phyloP scores from a whole-genome alignment of 2,329 filamentous ascomycete species.

The Simplicillium aogashimaense region DNA sequence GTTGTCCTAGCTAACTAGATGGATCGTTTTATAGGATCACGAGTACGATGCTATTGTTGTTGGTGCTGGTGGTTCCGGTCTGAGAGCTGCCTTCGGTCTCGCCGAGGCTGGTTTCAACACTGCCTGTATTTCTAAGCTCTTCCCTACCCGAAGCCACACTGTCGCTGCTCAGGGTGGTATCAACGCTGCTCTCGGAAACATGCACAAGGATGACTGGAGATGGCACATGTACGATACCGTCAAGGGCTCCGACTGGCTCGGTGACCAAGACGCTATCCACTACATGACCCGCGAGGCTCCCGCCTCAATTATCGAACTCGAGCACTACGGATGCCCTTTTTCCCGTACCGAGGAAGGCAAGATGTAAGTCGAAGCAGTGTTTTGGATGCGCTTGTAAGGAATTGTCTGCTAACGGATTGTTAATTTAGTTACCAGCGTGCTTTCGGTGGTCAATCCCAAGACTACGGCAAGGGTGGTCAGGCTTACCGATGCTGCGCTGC shows the following conservation, averaged over 20 bases:
- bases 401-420: background rate
- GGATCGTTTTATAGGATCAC: constrained; percentile 62
- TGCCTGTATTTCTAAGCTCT: constrained; percentile 78
- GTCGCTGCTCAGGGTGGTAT: constrained; percentile 77
- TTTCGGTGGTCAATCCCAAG: constrained; percentile 93
- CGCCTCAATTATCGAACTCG: constrained; percentile 83
- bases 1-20: background rate
- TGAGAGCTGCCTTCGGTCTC: constrained; percentile 76
- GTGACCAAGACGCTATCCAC: constrained; percentile 95
- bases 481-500: constrained; percentile 96
- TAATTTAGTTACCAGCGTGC: constrained; percentile 80
- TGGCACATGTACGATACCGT: constrained; percentile 99
- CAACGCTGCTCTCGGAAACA: constrained; percentile 84
- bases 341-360: constrained; percentile 92
- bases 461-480: constrained; percentile 93
- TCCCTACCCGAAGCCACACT: constrained; percentile 77
- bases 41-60: constrained; percentile 98
- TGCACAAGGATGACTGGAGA: constrained; percentile 97
- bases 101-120: constrained; percentile 86
- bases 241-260: constrained; percentile 95
- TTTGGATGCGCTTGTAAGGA: constrained; percentile 26
- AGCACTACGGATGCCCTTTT: constrained; percentile 97
- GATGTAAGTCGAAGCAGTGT: constrained; percentile 50
- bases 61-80: constrained; percentile 70
- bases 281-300: constrained; percentile 97